Base-by-base conservation (phyloP, 2,329 filamentous ascomycete genomes). In the Venturia asperata region DNA sequence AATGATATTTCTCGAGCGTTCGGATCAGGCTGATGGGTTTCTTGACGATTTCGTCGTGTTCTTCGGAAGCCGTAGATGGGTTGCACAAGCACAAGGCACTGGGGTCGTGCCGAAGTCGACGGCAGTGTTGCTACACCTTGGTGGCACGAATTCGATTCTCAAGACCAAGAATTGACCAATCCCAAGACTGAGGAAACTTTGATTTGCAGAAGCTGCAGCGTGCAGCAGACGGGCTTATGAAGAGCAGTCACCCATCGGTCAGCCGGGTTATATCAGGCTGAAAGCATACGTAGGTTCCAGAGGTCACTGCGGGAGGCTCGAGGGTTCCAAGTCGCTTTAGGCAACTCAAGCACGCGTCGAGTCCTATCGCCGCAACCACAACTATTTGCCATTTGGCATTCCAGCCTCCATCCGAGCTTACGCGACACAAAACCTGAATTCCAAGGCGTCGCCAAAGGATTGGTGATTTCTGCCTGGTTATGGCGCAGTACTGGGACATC, bases 401-500 rank as follows among this genome's bases (percentile, higher is more conserved):
- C 30, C 52, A 37, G n/a, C 52, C 52, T 37, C 30, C 52, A 37
- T n/a, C 52, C 52, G 27, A n/a, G 30, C 30, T 58, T 30, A 37
- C 27, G 30, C 52, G 52, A 58, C 30, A 39, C 13, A 55, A 34
- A 30, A 37, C 17, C 17, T n/a, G 15, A n/a, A 21, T n/a, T 6
- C 6, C 3, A 34, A 34, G 30, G 7, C n/a, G n/a, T 49, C 45
- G 45, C 45, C n/a, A 49, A 2, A 6, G 21, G 4, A 27, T 10
- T 52, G 21, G 1, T 37, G 19, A n/a, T 37, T 3, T n/a, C 30
- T 15, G 37, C 17, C 52, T 58, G 34, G 30, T 58, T 19, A 80
- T 80, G 78, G 70, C 70, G 52, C 90, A 88, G 45, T 95, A 95
- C 80, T 95, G 94, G 80, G 87, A 92, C 74, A 85, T 93, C 66